Conservation (phyloP, 129 eudicot genomes). For the Helichrysum umbraculigerum region DNA sequence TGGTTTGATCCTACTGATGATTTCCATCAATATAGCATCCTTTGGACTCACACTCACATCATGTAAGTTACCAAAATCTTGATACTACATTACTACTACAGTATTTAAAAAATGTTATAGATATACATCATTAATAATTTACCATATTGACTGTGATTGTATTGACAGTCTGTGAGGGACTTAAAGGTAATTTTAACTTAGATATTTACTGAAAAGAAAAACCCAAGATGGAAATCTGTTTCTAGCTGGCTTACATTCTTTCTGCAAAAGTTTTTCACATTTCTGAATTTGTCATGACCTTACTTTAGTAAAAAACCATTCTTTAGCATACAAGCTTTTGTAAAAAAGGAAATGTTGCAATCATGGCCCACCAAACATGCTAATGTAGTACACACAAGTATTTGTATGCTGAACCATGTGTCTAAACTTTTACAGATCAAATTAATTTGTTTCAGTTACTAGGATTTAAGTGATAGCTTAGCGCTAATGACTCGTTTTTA, state of each 20-base stretch:
- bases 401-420: not conserved
- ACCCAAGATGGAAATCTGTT: constrained; percentile 14
- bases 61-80: constrained; percentile 50
- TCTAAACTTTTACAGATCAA: not conserved
- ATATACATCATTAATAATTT: not conserved
- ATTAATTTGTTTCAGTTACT: not conserved
- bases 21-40: constrained; percentile 82
- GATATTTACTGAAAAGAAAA: constrained; percentile 18
- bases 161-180: not conserved
- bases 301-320: constrained; percentile 26
- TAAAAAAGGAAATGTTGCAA: constrained; percentile 2
- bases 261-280: constrained; percentile 37
- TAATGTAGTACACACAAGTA: not conserved
- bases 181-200: constrained; percentile 2
- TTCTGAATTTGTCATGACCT: constrained; percentile 25
- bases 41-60: constrained; percentile 78
- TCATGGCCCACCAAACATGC: not conserved
- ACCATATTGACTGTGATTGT: not conserved
- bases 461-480: not conserved
- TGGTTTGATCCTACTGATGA: constrained; percentile 95
- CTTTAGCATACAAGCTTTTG: constrained; percentile 3
- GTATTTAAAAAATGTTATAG: not conserved
- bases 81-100: not conserved
- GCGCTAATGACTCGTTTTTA: not conserved
- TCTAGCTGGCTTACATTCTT: constrained; percentile 32